Evolutionary conservation across 345 rosid genomes (phyloP), one percentile per base, ranked within the genome.

Genomic region (Linum usitatissimum): DNA sequence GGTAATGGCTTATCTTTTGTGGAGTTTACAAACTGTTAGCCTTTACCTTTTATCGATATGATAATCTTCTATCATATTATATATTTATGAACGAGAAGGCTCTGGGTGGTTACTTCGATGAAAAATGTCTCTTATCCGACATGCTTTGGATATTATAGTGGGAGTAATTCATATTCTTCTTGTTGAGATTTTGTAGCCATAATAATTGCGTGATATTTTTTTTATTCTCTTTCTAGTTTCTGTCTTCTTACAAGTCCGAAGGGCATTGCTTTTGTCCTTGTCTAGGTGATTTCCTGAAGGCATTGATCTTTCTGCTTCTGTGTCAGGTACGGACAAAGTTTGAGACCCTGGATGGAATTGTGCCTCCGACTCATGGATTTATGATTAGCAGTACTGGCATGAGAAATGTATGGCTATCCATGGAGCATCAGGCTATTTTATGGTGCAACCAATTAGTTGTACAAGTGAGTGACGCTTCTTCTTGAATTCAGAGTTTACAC

Each of bases 401-500:
- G 90, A 90, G 80, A 80, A 93, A 90, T 73, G 99, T 90, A 42
- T 93, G 97, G 97, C 69, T 93, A 62, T 93, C 99, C 20, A 87
- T 93, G 99, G 99, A 93, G 76, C 99, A 93, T 77, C 99, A 90
- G 72, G 91, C 94, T 72, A 93, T 93, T 63, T 64, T 93, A 65
- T 93, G 99, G 99, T 93, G 99, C 75, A 90, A 93, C 77, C 97
- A 93, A 76, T 66, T 93, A 59, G 99, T 87, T 80, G 87, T 90
- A 67, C 99, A 90, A 80, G 99, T 90, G 66, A 81, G 97, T 76
- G 53, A 62, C 65, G 54, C 76, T 30, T 34, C 53, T 67, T 61
- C 14, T 21, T 18, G 38, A 67, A 55, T 48, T 18, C 31, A 40
- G 57, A 30, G 61, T 36, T 75, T 17, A 14, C 49, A 23, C 59